phyloP scores from a whole-genome alignment of 345 rosid genomes.

The Nasturtium officinale region DNA sequence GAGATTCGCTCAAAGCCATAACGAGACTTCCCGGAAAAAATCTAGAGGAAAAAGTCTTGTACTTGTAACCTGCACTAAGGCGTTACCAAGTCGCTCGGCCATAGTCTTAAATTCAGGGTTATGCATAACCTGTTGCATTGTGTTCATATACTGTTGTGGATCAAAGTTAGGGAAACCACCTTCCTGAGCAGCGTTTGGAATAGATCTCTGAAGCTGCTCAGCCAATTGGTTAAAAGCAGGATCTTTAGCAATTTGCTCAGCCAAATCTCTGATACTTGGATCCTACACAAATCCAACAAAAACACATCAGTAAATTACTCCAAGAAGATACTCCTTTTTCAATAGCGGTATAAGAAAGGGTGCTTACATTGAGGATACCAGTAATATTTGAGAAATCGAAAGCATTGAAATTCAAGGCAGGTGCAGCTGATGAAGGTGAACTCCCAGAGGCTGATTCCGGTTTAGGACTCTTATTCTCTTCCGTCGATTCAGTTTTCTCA shows the following conservation, averaged over 20 bases:
- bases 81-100: conserved; percentile 95
- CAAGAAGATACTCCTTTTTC: not conserved
- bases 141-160: conserved; percentile 68
- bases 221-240: conserved; percentile 95
- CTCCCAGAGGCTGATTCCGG: conserved; percentile 63
- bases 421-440: conserved; percentile 49
- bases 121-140: conserved; percentile 98
- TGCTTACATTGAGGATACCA: conserved; percentile 74
- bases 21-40: not conserved
- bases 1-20: conserved; percentile 20
- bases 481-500: conserved; percentile 54
- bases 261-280: conserved; percentile 88
- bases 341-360: not conserved
- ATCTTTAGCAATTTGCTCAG: conserved; percentile 94
- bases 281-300: conserved; percentile 52
- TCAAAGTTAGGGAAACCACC: conserved; percentile 70
- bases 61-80: conserved; percentile 73
- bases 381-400: conserved; percentile 92
- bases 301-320: conserved; percentile 24
- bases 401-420: conserved; percentile 59
- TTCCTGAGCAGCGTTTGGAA: conserved; percentile 62
- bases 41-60: not conserved
- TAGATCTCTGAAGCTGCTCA: conserved; percentile 86
- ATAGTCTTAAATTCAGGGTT: conserved; percentile 92
- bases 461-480: conserved; percentile 43